These are phyloP conservation scores for Penicillium daleae DNA, from an alignment of 495 filamentous ascomycete species.

Conservation along the genomic window DNA sequence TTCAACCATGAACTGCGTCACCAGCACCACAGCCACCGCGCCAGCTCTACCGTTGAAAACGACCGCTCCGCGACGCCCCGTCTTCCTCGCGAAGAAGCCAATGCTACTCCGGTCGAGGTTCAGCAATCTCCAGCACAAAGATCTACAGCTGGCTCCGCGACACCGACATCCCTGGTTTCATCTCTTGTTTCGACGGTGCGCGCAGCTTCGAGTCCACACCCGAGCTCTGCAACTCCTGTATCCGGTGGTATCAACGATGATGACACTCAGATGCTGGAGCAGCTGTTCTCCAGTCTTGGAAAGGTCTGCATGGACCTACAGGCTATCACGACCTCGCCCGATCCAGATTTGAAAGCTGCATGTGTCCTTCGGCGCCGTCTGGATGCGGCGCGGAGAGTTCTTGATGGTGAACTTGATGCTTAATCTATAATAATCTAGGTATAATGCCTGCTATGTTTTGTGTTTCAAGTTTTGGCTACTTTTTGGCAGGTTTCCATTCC, in stretches of 20 bases:
- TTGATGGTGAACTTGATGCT: conserved; percentile 66
- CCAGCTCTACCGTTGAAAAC: conserved; percentile 19
- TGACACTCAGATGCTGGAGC: conserved; percentile 76
- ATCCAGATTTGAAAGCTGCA: conserved; percentile 61
- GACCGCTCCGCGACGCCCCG: conserved; percentile 28
- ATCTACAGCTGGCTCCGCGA: conserved; percentile 36
- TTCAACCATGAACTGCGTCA: conserved; percentile 46
- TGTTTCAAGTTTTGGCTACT: conserved; percentile 9
- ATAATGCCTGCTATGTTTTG: not conserved
- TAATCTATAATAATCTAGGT: conserved; percentile 18
- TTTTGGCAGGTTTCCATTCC: conserved; percentile 18
- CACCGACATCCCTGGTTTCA: conserved; percentile 44
- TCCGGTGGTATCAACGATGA: conserved; percentile 59
- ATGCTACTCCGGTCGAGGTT: conserved; percentile 9
- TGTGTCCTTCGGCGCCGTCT: conserved; percentile 67
- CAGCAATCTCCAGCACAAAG: conserved; percentile 6
- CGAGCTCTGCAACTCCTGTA: conserved; percentile 34
- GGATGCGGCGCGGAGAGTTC: conserved; percentile 69
- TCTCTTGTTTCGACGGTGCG: conserved; percentile 46
- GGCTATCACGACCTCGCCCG: conserved; percentile 49
- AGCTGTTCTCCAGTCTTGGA: conserved; percentile 73
- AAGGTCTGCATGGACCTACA: conserved; percentile 70
- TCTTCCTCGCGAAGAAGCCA: conserved; percentile 12
- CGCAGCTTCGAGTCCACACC: conserved; percentile 44
- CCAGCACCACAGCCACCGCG: conserved; percentile 24